Evolutionary conservation across 2,329 filamentous ascomycete species (phyloP).

Genomic region (Conoideocrella luteorostrata): DNA sequence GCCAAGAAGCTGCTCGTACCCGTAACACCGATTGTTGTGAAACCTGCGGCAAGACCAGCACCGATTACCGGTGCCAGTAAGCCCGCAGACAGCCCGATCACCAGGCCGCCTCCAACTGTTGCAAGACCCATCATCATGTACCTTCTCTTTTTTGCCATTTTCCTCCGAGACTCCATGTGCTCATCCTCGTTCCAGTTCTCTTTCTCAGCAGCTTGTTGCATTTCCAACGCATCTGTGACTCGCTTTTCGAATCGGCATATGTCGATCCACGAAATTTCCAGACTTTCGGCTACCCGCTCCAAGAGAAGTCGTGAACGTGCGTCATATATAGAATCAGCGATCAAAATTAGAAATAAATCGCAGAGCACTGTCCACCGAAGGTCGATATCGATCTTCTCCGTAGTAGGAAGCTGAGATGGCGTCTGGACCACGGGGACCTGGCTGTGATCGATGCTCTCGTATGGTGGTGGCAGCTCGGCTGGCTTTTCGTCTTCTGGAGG

Average conservation of each 20-base stretch:
- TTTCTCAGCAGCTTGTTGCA: constrained; percentile 90
- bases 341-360: constrained; percentile 90
- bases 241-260: constrained; percentile 96
- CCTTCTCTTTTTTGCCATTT: constrained; percentile 71
- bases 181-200: constrained; percentile 98
- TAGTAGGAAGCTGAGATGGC: constrained; percentile 74
- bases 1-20: constrained; percentile 86
- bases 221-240: constrained; percentile 92
- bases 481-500: constrained; percentile 35
- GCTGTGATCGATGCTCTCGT: constrained; percentile 57
- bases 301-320: constrained; percentile 77
- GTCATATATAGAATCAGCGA: constrained; percentile 93
- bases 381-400: constrained; percentile 87
- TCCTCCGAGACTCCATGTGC: constrained; percentile 80
- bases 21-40: constrained; percentile 88
- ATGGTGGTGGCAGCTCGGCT: constrained; percentile 50
- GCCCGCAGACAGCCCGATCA: constrained; percentile 91
- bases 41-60: constrained; percentile 85
- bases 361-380: constrained; percentile 95
- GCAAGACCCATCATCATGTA: constrained; percentile 96
- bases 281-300: constrained; percentile 71
- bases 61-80: constrained; percentile 90
- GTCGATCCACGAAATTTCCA: constrained; percentile 83
- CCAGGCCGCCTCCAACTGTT: constrained; percentile 87
- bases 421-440: constrained; percentile 74